phyloP scores from a whole-genome alignment of 2,329 filamentous ascomycete genomes.

The Calycina herbarum region DNA sequence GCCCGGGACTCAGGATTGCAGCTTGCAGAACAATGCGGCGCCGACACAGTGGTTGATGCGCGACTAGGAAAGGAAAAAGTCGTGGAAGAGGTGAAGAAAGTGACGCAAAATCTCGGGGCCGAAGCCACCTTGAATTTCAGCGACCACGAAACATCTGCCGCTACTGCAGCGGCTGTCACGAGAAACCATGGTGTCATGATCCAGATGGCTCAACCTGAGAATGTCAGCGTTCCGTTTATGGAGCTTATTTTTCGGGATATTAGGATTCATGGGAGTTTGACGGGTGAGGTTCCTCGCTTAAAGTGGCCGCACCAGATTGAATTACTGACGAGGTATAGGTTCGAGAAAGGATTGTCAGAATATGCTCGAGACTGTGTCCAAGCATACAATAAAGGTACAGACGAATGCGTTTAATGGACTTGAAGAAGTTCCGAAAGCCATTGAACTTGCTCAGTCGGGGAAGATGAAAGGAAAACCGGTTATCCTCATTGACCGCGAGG shows the following conservation, averaged over 20 bases:
- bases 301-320: neutral
- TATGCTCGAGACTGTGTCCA: conserved; percentile 49
- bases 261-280: conserved; percentile 47
- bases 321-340: conserved; percentile 21
- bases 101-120: conserved; percentile 50
- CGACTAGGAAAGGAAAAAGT: conserved; percentile 48
- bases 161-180: conserved; percentile 54
- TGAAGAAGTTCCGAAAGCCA: conserved; percentile 50
- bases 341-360: conserved; percentile 45
- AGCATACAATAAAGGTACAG: conserved; percentile 49
- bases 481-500: conserved; percentile 50
- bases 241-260: conserved; percentile 57
- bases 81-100: conserved; percentile 47
- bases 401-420: conserved; percentile 54
- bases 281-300: conserved; percentile 11
- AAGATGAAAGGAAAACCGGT: conserved; percentile 56
- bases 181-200: conserved; percentile 59
- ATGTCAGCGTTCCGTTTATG: conserved; percentile 41
- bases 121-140: conserved; percentile 54
- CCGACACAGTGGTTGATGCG: conserved; percentile 54
- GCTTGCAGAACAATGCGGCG: conserved; percentile 48
- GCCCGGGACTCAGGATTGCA: conserved; percentile 54
- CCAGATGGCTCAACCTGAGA: conserved; percentile 55
- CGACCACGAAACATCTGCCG: conserved; percentile 52
- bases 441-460: conserved; percentile 51